Evolutionary conservation across 345 rosid species (phyloP), one percentile per base, ranked within the genome.

Genomic region (Erysimum cheiranthoides): DNA sequence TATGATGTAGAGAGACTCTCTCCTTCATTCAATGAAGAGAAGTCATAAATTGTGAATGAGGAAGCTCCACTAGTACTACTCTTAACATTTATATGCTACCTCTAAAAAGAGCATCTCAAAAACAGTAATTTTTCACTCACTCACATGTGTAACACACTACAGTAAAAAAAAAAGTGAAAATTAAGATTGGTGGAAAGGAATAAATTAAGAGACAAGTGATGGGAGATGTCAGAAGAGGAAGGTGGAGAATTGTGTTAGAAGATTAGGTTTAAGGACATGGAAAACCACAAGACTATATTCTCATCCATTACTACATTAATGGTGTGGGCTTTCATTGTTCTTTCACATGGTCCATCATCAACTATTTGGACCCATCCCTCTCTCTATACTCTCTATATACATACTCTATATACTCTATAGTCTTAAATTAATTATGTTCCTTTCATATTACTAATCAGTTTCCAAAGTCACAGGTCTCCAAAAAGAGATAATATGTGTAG

Each of bases 311-410:
- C 34, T 36, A 64, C 72, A 47, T 77, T 47, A 77, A 71, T 70
- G 71, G 38, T 77, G 81, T 71, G 81, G 80, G 75, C 75, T 76
- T 76, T 70, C 75, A 53, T 62, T 76, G 79, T 76, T 68, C 5
- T 52, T 53, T 56, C 80, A 70, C 80, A 77, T 77, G 71, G 45
- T 70, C 76, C 80, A 77, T 61, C 76, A 9, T 56, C 76, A 56
- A 62, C 65, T 70, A 54, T 56, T 64, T 77, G 71, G 53, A 71
- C 61, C 38, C 76, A 57, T 57, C 60, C 68, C 57, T 77, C 72
- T 42, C 64, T 35, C 59, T 27, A 38, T 28, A 51, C 34, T 72
- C 10, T 66, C 30, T 27, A 66, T 1, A n/a, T 46, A 9, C 34
- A 42, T 56, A 71, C 10, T 72, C 68, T 71, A 60, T 13, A 47